A percentile compares a stretch with the other conserved stretches of the same genome.
These are phyloP conservation scores for Furcasterigmium furcatum DNA, from an alignment of 2,329 filamentous ascomycete genomes.

Conservation along the genomic window DNA sequence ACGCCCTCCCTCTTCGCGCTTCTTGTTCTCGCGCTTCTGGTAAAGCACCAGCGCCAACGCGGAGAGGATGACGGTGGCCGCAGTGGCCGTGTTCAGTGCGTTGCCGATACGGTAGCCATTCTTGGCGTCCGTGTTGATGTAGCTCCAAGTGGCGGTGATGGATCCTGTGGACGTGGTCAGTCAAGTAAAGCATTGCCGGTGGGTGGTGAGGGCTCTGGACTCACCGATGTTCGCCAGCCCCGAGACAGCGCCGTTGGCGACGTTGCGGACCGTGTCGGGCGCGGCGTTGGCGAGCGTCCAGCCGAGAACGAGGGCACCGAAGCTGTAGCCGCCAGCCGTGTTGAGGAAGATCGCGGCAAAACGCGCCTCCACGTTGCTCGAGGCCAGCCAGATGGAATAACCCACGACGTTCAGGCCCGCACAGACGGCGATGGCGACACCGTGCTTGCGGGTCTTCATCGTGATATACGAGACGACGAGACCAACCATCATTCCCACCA, in stretches of 20 bases:
- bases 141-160: conserved; percentile 22
- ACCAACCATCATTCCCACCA: conserved; percentile 18
- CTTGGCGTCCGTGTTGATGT: conserved; percentile 21
- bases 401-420: conserved; percentile 17
- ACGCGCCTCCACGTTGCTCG: conserved; percentile 16
- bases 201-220: neutral
- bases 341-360: conserved; percentile 23
- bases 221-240: conserved; percentile 20
- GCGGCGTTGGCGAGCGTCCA: conserved; percentile 22
- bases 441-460: conserved; percentile 20
- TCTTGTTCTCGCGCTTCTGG: conserved; percentile 20
- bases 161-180: conserved; percentile 13
- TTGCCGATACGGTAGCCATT: conserved; percentile 21
- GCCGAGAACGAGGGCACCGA: conserved; percentile 17
- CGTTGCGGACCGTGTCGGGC: conserved; percentile 20
- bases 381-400: conserved; percentile 21
- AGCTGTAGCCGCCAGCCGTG: conserved; percentile 19
- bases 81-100: conserved; percentile 18
- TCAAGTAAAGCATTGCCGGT: neutral
- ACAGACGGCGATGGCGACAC: conserved; percentile 17
- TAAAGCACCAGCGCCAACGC: conserved; percentile 14
- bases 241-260: conserved; percentile 20
- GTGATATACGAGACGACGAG: conserved; percentile 19
- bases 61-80: conserved; percentile 16
- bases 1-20: conserved; percentile 16